phyloP scores from a whole-genome alignment of 2,329 filamentous ascomycete species.

The Hymenoscyphus fructigenus region DNA sequence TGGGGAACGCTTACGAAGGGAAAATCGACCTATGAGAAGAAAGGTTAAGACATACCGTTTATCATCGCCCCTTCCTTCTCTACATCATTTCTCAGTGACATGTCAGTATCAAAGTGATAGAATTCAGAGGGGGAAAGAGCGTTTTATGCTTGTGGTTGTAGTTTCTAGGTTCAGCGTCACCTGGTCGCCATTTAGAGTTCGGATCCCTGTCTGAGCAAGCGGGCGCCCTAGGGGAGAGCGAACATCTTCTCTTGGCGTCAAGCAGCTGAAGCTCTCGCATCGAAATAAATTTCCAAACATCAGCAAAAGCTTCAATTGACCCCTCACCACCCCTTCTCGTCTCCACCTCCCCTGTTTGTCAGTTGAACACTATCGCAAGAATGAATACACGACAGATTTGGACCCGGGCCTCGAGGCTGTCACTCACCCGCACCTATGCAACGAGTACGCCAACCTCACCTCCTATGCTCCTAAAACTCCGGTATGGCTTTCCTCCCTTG shows the following conservation, averaged over 20 bases:
- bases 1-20: neutral
- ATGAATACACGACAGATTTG: slow-evolving; percentile 27
- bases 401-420: slow-evolving; percentile 26
- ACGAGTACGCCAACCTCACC: slow-evolving; percentile 31
- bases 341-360: neutral
- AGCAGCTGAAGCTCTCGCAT: neutral
- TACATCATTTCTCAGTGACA: neutral
- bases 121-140: no score
- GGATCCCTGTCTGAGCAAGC: neutral
- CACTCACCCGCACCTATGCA: slow-evolving; percentile 28
- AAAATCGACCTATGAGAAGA: neutral
- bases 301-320: slow-evolving; percentile 1
- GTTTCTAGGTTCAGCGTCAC: neutral
- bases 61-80: neutral
- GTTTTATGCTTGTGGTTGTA: neutral
- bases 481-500: slow-evolving; percentile 26
- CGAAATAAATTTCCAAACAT: neutral
- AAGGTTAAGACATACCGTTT: neutral
- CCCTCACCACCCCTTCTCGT: neutral
- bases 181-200: neutral
- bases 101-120: neutral
- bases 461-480: slow-evolving; percentile 39
- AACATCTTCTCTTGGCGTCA: neutral
- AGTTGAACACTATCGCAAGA: neutral
- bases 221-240: neutral